Base-by-base conservation (phyloP, 75 land plant species). In the Cunninghamia lanceolata region DNA sequence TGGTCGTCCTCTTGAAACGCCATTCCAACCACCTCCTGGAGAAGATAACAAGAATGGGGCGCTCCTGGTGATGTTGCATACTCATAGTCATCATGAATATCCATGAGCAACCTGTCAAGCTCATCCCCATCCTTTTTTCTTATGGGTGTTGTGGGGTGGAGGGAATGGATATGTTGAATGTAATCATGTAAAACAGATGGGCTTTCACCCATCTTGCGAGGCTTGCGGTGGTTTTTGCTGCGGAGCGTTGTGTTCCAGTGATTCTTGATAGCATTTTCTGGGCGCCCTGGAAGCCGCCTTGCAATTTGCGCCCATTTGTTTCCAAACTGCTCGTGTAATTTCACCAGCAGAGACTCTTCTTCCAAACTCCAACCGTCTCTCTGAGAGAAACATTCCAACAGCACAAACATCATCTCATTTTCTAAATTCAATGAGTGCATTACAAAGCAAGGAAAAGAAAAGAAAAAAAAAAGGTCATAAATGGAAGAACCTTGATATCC, bases 221-320 rank as follows among this genome's bases (percentile, higher is more conserved):
- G 90, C 90, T 88, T 88, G 50, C 91, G 86, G 5, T 90, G 87
- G 78, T 89, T 92, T 70, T 93, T 93, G 70, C 93, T 88, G 32
- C 96, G 89, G 76, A 92, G 94, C 40, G 98, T 95, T n/a, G 98
- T 94, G 32, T 96, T 96, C 94, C 95, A 96, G 42, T 94, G 96
- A 84, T 96, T 96, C 87, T 96, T 96, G 39, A 96, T 92, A 15
- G 97, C 84, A 85, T 96, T 96, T 83, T 96, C 98, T 17, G 98
- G 91, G 43, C 96, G 85, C 7, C 98, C 98, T 7, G 98, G 94
- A 68, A 96, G 92, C 45, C 56, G 74, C 86, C 93, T 96, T 1
- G 98, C 98, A 38, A 96, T 94, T 82, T 94, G 94, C 0, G 97
- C 95, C 98, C 98, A 96, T 85, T 87, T 85, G 89, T 94, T 95